Evolutionary conservation across 495 filamentous ascomycete genomes (phyloP).

Genomic region (Aspergillus coremiiformis): DNA sequence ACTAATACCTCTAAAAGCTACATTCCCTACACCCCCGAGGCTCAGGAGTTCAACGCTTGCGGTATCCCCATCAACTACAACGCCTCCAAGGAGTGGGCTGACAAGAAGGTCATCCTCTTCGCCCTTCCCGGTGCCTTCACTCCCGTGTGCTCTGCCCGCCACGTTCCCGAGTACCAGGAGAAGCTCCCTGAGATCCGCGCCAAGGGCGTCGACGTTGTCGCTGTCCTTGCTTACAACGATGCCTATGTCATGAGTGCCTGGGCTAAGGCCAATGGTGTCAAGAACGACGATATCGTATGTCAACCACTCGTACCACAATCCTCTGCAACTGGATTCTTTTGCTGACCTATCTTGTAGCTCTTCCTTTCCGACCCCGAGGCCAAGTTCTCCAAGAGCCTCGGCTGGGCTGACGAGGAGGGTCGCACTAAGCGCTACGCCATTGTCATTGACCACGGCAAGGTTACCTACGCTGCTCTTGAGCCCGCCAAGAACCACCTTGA

Average conservation of each 20-base stretch:
- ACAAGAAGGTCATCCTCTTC: constrained; percentile 90
- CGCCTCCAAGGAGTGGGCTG: constrained; percentile 75
- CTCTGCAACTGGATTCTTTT: neutral
- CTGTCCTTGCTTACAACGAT: constrained; percentile 86
- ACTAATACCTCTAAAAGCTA: constrained; percentile 45
- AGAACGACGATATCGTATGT: constrained; percentile 69
- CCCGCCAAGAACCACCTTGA: constrained; percentile 58
- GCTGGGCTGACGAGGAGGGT: constrained; percentile 69
- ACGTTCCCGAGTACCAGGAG: constrained; percentile 80
- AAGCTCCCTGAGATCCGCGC: constrained; percentile 63
- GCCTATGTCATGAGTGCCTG: constrained; percentile 90
- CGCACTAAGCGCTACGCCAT: constrained; percentile 78
- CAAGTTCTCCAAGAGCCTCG: constrained; percentile 72
- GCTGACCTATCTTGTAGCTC: constrained; percentile 46
- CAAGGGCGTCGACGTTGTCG: constrained; percentile 81
- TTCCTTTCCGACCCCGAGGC: constrained; percentile 77
- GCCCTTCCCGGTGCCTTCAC: constrained; percentile 92
- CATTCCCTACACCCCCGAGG: constrained; percentile 58
- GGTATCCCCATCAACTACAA: constrained; percentile 73
- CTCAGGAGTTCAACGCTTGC: constrained; percentile 64
- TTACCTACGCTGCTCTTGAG: constrained; percentile 81
- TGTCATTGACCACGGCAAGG: constrained; percentile 82
- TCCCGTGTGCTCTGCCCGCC: constrained; percentile 78
- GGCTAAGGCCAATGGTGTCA: constrained; percentile 87
- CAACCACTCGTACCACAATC: neutral